These are phyloP conservation scores for Panicum hallii DNA, from an alignment of 202 grass and related monocot species.

Conservation along the genomic window DNA sequence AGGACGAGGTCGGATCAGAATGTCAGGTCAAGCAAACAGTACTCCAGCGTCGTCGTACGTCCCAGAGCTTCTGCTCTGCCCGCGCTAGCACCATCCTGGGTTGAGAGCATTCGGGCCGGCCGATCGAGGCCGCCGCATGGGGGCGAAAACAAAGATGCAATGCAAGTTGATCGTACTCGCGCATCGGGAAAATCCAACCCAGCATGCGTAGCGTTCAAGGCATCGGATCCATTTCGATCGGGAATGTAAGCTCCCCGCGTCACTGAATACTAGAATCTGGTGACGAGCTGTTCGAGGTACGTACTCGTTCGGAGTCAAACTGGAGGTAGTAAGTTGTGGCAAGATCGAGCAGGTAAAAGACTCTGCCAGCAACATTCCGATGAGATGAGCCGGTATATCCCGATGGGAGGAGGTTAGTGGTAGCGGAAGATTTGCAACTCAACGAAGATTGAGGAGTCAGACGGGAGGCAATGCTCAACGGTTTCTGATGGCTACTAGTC, in stretches of 20 bases:
- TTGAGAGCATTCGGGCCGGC: neutral
- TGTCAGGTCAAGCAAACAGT: neutral
- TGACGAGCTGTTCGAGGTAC: neutral
- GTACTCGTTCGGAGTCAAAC: neutral
- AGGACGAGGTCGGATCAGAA: neutral
- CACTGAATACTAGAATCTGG: neutral
- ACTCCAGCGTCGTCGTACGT: neutral
- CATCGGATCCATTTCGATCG: constrained; percentile 35
- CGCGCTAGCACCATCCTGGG: neutral
- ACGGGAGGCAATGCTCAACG: neutral
- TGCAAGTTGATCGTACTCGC: neutral
- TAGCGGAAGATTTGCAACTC: neutral
- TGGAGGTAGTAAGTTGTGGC: neutral
- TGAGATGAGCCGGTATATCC: constrained; percentile 14
- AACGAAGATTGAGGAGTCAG: neutral
- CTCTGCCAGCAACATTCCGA: neutral
- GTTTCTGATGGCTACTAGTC: too few species aligned
- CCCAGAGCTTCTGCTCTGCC: neutral
- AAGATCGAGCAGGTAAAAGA: neutral
- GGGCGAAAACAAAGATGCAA: neutral
- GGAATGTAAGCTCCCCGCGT: constrained; percentile 31
- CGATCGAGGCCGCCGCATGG: constrained; percentile 1
- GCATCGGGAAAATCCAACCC: constrained; percentile 10
- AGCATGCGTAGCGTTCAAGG: constrained; percentile 49
- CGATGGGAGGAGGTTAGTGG: neutral